Evolutionary conservation across 2,329 filamentous ascomycete genomes (phyloP).

Genomic region (Neobulgaria alba): DNA sequence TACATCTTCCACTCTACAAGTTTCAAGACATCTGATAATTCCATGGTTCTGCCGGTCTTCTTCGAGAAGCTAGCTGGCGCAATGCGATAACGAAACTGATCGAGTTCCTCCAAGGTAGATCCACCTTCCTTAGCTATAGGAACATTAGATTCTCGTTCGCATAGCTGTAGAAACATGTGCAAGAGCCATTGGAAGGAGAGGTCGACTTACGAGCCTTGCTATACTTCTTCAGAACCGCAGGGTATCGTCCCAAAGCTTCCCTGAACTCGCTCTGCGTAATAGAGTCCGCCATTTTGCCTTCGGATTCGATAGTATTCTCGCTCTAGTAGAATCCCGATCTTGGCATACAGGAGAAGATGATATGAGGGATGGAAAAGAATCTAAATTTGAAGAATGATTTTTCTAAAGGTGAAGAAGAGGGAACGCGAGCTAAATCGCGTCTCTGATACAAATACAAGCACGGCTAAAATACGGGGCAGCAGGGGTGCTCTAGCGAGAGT

Average conservation of each 20-base stretch:
- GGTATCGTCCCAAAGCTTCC: slow-evolving; percentile 23
- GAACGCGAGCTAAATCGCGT: slow-evolving; percentile 1
- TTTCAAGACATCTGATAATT: slow-evolving; percentile 46
- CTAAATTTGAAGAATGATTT: slow-evolving; percentile 6
- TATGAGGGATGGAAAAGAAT: background rate
- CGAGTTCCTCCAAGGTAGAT: slow-evolving; percentile 43
- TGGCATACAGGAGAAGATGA: no score
- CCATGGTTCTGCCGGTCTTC: slow-evolving; percentile 34
- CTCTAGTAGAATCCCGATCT: no score
- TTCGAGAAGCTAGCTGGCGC: slow-evolving; percentile 40
- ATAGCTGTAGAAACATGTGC: background rate
- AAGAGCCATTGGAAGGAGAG: background rate
- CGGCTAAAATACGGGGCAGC: background rate
- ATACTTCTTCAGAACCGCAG: slow-evolving; percentile 16
- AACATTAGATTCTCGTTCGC: slow-evolving; percentile 10
- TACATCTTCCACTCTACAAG: slow-evolving; percentile 68
- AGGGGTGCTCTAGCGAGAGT: no score
- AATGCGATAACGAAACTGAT: slow-evolving; percentile 48
- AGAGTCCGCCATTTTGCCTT: slow-evolving; percentile 18
- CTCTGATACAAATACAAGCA: slow-evolving; percentile 1
- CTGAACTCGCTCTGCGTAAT: slow-evolving; percentile 25
- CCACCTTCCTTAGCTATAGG: slow-evolving; percentile 20
- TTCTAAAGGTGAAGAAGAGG: slow-evolving; percentile 3
- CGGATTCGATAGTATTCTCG: background rate
- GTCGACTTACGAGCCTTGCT: slow-evolving; percentile 21